A percentile compares a stretch with the other conserved stretches of the same genome.
Conservation (phyloP, 306 rosid species). For the Prunus kanzakura region DNA sequence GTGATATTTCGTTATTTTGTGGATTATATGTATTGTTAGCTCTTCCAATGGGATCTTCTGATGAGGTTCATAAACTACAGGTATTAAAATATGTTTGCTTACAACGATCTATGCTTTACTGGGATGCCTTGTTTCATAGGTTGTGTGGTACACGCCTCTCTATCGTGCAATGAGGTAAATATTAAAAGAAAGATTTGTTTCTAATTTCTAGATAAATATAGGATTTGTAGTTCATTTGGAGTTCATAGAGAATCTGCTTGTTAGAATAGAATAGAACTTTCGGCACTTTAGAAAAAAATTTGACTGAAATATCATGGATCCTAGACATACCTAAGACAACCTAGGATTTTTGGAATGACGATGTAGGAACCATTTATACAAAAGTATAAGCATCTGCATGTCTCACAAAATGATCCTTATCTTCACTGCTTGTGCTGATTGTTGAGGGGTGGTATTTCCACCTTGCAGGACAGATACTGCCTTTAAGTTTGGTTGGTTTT, state of each 20-base stretch:
- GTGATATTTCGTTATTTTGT: conserved; percentile 1
- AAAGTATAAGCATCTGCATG: not conserved
- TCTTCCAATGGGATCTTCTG: conserved; percentile 23
- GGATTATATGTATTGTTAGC: not conserved
- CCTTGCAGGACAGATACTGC: conserved; percentile 89
- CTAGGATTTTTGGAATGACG: too few species aligned
- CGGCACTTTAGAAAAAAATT: not conserved
- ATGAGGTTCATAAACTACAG: not conserved
- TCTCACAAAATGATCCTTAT: not conserved
- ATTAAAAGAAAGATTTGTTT: not conserved
- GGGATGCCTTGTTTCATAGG: conserved; percentile 88
- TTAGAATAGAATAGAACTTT: not conserved
- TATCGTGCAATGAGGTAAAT: conserved; percentile 93
- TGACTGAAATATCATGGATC: not conserved
- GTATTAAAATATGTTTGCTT: conserved; percentile 23
- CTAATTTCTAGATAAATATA: not conserved
- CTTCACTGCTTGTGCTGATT: conserved; percentile 1
- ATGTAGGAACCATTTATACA: not conserved
- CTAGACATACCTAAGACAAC: not conserved
- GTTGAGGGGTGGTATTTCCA: conserved; percentile 21
- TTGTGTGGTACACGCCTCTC: conserved; percentile 95
- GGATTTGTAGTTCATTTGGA: not conserved
- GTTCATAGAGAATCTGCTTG: not conserved
- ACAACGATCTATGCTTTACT: conserved; percentile 83
- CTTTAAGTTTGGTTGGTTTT: conserved; percentile 88